phyloP scores from a whole-genome alignment of 140 eudicot species.

The Erigeron philadelphicus region DNA sequence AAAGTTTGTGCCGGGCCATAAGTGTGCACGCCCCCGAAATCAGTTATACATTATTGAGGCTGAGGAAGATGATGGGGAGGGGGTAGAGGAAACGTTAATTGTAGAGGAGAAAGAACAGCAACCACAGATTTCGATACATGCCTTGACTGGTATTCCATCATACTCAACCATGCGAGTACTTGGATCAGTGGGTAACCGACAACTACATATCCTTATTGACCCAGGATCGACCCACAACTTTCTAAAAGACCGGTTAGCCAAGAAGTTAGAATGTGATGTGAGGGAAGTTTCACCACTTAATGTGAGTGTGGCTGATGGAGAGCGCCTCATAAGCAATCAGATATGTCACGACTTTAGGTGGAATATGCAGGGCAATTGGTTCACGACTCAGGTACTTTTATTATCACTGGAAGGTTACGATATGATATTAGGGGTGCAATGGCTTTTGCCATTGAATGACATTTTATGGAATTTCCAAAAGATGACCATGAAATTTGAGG shows the following conservation, averaged over 20 bases:
- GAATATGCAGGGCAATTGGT: no score
- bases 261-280: no score
- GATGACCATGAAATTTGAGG: constrained; percentile 4
- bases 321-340: no score
- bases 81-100: not conserved
- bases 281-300: no score
- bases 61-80: not conserved
- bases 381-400: no score
- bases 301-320: no score
- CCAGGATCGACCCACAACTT: not conserved
- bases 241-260: no score
- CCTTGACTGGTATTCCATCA: constrained; percentile 10
- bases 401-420: constrained; percentile 15
- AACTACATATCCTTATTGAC: constrained; percentile 5
- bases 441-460: constrained; percentile 4
- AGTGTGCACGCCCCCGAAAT: no score
- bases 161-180: not conserved
- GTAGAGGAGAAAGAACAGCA: not conserved
- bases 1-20: no score
- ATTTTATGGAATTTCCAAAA: not conserved
- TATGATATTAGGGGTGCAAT: constrained; percentile 22
- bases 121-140: not conserved
- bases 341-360: no score
- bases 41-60: not conserved
- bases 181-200: not conserved